phyloP scores from a whole-genome alignment of 495 filamentous ascomycete species.

The Hypoxylon trugodes region DNA sequence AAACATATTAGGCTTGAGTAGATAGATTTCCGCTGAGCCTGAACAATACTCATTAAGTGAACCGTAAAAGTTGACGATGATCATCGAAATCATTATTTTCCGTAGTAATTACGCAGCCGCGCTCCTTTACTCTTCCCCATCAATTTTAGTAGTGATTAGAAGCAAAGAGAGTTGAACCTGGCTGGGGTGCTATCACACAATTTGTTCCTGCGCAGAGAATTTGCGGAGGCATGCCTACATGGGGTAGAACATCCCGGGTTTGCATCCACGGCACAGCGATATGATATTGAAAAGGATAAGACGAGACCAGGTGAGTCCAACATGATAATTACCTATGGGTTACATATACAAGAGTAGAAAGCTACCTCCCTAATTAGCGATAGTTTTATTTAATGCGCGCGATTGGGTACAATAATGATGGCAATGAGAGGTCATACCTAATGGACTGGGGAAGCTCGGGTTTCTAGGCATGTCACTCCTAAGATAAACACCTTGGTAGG shows the following conservation, averaged over 20 bases:
- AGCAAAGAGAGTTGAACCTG: too few relatives aligned
- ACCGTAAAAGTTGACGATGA: neutral
- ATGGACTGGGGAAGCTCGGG: neutral
- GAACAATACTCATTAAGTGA: neutral
- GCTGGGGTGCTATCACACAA: slow-evolving; percentile 26
- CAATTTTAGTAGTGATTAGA: too few relatives aligned
- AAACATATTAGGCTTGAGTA: neutral
- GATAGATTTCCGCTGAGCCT: neutral
- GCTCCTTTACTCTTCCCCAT: too few relatives aligned
- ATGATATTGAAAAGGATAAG: slow-evolving; percentile 10
- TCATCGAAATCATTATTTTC: neutral
- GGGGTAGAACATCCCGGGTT: slow-evolving; percentile 18
- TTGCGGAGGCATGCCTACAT: slow-evolving; percentile 14
- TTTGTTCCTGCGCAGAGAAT: slow-evolving; percentile 8
- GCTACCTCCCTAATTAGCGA: slow-evolving; percentile 11
- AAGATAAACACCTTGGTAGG: neutral
- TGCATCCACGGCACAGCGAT: neutral
- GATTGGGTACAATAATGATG: neutral
- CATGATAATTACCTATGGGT: neutral
- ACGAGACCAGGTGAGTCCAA: slow-evolving; percentile 6
- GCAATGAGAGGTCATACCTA: neutral
- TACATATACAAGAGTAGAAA: slow-evolving; percentile 5
- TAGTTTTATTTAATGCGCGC: slow-evolving; percentile 18
- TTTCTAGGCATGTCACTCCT: neutral
- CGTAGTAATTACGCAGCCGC: too few relatives aligned